Evolutionary conservation across 495 filamentous ascomycete genomes (phyloP), one percentile per base, ranked within the genome.

Genomic region (Tuber brumale): DNA sequence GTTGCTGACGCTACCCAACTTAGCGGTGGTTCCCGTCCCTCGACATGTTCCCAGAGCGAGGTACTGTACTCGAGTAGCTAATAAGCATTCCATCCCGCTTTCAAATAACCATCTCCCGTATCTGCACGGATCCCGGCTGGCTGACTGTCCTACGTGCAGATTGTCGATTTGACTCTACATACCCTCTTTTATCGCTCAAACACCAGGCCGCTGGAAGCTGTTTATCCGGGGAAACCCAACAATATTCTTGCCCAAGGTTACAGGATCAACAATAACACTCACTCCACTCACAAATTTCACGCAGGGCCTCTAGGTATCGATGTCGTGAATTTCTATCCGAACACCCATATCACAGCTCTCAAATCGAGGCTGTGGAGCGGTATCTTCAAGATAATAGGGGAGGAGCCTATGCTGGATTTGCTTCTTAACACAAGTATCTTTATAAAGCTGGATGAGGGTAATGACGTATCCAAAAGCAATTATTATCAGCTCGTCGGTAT

Each of bases 91-190:
- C n/a, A 31, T 61, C n/a, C 51, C 57, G 27, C 31, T 18, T 35
- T 35, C 27, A 31, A 66, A 19, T 14, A 16, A 18, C 27, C 27
- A 27, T 27, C 57, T 18, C 27, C 57, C 57, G 27, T 66, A 66
- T 35, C 57, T 35, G 27, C 57, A 66, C 27, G 5, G 12, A 66
- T 12, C 27, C 27, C 27, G n/a, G 57, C 57, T 18, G 57, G 27
- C 18, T 66, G 31, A 66, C 75, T 73, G 73, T 82, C 79, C 75
- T 77, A 73, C 76, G 72, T 69, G 51, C 78, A 98, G 92, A 88
- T 97, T 77, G 88, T 97, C 72, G 92, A 97, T 84, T 96, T 93
- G 81, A 90, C 90, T 18, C 90, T 97, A 43, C 91, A 89, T 85
- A 85, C 88, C 3, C 84, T 97, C 3, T 97, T 97, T 84, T 89